These are phyloP conservation scores for Neolentinus lepideus DNA, from an alignment of 1,284 basidiomycete species.

Conservation along the genomic window DNA sequence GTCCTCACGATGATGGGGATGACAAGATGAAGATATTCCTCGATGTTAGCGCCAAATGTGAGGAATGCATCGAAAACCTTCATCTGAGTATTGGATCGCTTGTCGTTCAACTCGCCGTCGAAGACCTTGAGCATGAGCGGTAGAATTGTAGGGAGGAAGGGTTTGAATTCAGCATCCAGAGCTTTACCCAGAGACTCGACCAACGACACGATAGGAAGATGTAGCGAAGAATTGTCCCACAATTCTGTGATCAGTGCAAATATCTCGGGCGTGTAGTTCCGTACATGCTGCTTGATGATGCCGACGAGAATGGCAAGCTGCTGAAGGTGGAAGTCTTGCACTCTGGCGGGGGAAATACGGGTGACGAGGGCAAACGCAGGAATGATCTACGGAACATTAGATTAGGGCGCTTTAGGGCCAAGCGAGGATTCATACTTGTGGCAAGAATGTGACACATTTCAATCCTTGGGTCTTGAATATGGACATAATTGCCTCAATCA, in stretches of 20 bases:
- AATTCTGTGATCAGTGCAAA: constrained; percentile 82
- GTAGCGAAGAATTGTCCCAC: constrained; percentile 84
- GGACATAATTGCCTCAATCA: constrained; percentile 98
- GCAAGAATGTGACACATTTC: constrained; percentile 93
- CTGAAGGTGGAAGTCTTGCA: constrained; percentile 94
- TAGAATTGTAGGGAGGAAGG: constrained; percentile 89
- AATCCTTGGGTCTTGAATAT: constrained; percentile 98
- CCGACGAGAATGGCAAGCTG: constrained; percentile 94
- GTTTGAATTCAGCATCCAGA: constrained; percentile 96
- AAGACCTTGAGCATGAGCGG: constrained; percentile 90
- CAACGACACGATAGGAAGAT: constrained; percentile 89
- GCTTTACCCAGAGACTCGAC: constrained; percentile 95
- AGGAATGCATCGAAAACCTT: constrained; percentile 94
- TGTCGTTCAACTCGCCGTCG: constrained; percentile 80
- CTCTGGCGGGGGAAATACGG: constrained; percentile 70
- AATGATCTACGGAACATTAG: constrained; percentile 62
- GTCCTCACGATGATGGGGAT: constrained; percentile 93
- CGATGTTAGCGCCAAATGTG: constrained; percentile 94
- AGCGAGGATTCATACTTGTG: constrained; percentile 47
- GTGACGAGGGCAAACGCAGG: constrained; percentile 94
- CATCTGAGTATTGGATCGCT: constrained; percentile 73
- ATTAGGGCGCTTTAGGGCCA: constrained; percentile 6
- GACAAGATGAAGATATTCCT: constrained; percentile 96
- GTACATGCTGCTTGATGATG: constrained; percentile 97
- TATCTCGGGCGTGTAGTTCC: constrained; percentile 83